phyloP scores from a whole-genome alignment of 2,329 filamentous ascomycete species.

The Cordyceps pruinosa region DNA sequence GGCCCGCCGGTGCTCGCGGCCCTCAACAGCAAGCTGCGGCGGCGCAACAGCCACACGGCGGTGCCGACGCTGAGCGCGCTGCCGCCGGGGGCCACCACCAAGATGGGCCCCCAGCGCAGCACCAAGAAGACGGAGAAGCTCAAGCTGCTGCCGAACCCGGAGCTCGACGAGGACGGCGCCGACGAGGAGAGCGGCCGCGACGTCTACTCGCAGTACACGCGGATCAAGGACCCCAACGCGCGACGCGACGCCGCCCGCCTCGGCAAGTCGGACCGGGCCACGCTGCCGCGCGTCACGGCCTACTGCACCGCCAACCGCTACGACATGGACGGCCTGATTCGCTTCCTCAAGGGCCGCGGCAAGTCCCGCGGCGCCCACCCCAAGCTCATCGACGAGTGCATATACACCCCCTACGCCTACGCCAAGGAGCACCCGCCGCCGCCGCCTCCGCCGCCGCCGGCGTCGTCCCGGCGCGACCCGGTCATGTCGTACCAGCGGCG shows the following conservation, averaged over 20 bases:
- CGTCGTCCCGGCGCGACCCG: conserved; percentile 25
- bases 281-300: conserved; percentile 84
- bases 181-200: conserved; percentile 92
- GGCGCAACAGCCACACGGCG: conserved; percentile 73
- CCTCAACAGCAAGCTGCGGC: conserved; percentile 78
- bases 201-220: conserved; percentile 94
- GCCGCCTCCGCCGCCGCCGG: background rate
- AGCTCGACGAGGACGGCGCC: conserved; percentile 64
- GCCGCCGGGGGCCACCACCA: conserved; percentile 43
- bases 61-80: conserved; percentile 31
- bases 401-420: conserved; percentile 92
- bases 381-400: conserved; percentile 94
- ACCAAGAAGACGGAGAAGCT: conserved; percentile 95
- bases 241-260: conserved; percentile 84
- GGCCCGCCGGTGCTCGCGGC: conserved; percentile 55
- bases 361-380: conserved; percentile 74
- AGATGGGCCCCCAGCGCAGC: conserved; percentile 90
- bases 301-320: conserved; percentile 95
- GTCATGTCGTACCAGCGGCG: conserved; percentile 54
- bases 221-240: conserved; percentile 94
- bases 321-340: conserved; percentile 81
- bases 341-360: conserved; percentile 78
- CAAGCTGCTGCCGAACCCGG: conserved; percentile 90
- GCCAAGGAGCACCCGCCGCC: conserved; percentile 30
- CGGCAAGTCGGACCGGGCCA: conserved; percentile 85